These are phyloP conservation scores for Pleurozium schreberi DNA, from an alignment of 225 moss, liverwort and hornwort genomes.

Conservation along the genomic window DNA sequence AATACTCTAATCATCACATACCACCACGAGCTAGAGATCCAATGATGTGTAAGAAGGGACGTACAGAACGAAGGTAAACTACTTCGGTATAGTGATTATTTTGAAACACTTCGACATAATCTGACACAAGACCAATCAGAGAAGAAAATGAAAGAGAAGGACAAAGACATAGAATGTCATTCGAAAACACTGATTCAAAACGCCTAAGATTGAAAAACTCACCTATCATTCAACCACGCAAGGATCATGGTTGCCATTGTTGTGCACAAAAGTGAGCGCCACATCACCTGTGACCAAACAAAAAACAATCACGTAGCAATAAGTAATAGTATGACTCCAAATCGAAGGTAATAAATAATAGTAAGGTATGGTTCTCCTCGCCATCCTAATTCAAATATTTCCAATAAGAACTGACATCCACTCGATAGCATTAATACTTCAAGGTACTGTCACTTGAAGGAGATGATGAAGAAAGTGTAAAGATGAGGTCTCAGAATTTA, in stretches of 20 bases:
- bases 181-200: neutral
- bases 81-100: neutral
- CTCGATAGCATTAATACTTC: neutral
- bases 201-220: neutral
- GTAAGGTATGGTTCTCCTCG: neutral
- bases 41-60: neutral
- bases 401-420: neutral
- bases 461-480: neutral
- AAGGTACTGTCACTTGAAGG: neutral
- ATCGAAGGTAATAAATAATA: neutral
- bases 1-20: neutral
- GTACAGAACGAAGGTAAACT: neutral
- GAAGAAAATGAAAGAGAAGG: neutral
- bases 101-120: neutral
- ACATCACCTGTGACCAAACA: conserved; percentile 55
- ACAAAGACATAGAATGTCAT: neutral
- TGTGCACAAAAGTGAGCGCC: conserved; percentile 76
- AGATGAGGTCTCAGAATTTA: neutral
- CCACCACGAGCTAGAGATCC: neutral
- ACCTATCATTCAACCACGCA: conserved; percentile 80
- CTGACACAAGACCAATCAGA: neutral
- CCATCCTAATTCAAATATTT: neutral
- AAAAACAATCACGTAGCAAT: neutral
- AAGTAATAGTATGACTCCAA: neutral
- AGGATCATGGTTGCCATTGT: conserved; percentile 78